Percentiles rank a stretch among this genome's conserved stretches.
Conservation (phyloP, 192 early-diverging fungal genomes). For the Backusella morwellensis region DNA sequence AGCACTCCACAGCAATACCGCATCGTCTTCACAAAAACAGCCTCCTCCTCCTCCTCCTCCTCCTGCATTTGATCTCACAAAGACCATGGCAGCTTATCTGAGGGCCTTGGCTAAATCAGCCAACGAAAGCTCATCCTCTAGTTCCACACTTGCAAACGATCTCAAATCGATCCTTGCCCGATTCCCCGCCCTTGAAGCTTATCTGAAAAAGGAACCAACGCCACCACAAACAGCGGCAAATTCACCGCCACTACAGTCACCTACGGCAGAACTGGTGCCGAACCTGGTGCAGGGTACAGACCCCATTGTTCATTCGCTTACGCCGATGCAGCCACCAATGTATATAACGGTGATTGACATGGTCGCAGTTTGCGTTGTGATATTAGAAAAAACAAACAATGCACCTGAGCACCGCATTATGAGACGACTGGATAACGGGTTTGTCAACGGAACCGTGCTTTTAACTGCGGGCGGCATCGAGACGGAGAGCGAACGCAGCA, state of each 20-base stretch:
- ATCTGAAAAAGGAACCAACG: constrained; percentile 26
- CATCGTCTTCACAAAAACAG: constrained; percentile 10
- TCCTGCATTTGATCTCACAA: constrained; percentile 20
- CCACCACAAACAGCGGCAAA: constrained; percentile 1
- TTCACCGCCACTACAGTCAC: neutral
- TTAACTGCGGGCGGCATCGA: constrained; percentile 85
- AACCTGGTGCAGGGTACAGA: neutral
- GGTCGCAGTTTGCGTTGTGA: constrained; percentile 45
- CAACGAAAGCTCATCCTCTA: constrained; percentile 3
- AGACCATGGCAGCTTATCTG: constrained; percentile 18
- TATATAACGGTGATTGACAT: constrained; percentile 53
- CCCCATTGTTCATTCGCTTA: constrained; percentile 7
- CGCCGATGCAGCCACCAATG: constrained; percentile 38
- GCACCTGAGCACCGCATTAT: constrained; percentile 64
- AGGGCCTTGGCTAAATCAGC: constrained; percentile 19
- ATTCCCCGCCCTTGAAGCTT: constrained; percentile 26
- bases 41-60: neutral
- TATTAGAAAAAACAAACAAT: constrained; percentile 32
- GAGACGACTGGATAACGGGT: constrained; percentile 78
- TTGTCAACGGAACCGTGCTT: constrained; percentile 84
- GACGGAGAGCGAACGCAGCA: constrained; percentile 79
- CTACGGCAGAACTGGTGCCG: neutral
- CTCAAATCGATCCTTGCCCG: constrained; percentile 22
- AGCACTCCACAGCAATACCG: constrained; percentile 22
- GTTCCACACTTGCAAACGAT: constrained; percentile 14